These are phyloP conservation scores for Globisporangium acanthophoron DNA, from an alignment of 352 stramenopile species.

Conservation along the genomic window DNA sequence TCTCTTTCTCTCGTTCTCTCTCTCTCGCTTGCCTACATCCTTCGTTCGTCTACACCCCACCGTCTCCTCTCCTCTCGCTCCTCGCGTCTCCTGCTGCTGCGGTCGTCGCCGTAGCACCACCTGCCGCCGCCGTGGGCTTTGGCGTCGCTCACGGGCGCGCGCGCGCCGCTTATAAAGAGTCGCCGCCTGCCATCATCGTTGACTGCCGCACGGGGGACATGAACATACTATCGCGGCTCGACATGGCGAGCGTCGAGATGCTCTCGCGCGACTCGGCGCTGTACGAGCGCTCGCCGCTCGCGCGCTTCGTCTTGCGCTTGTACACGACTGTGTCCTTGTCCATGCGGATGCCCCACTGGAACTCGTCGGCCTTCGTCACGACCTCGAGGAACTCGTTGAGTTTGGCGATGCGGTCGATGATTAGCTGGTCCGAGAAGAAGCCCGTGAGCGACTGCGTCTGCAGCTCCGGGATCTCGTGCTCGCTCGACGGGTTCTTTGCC, in stretches of 20 bases:
- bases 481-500: slow-evolving; percentile 69
- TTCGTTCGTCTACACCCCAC: not conserved
- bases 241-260: slow-evolving; percentile 72
- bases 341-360: slow-evolving; percentile 88
- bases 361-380: slow-evolving; percentile 78
- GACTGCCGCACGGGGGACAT: slow-evolving; percentile 57
- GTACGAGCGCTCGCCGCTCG: slow-evolving; percentile 44
- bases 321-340: slow-evolving; percentile 88
- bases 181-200: slow-evolving; percentile 43
- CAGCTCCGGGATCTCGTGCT: slow-evolving; percentile 73
- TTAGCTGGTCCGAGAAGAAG: slow-evolving; percentile 83
- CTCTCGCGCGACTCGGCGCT: slow-evolving; percentile 64
- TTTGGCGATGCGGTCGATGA: slow-evolving; percentile 80
- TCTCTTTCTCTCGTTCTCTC: not conserved
- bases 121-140: no score
- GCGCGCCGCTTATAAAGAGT: slow-evolving; percentile 18
- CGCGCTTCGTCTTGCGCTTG: slow-evolving; percentile 83
- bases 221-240: slow-evolving; percentile 75
- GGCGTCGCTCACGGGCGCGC: no score
- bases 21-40: not conserved
- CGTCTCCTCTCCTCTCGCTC: not conserved
- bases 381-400: slow-evolving; percentile 86
- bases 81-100: not conserved
- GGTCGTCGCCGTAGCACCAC: not conserved
- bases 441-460: slow-evolving; percentile 79